phyloP scores from a whole-genome alignment of 2,329 filamentous ascomycete species.

The Tolypocladium paradoxum region DNA sequence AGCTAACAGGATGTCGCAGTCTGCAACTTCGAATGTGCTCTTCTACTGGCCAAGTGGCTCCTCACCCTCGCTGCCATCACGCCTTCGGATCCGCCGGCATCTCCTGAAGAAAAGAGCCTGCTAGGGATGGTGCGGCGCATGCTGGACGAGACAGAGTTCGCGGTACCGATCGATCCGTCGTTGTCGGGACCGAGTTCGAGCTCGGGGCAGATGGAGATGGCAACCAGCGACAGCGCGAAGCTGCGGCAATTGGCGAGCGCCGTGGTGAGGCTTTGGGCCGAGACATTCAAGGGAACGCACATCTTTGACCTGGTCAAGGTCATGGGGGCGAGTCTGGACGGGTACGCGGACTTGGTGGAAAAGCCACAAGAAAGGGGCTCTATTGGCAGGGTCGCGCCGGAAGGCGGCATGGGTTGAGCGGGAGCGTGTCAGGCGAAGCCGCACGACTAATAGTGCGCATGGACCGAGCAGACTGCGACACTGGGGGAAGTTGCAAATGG shows the following conservation, averaged over 20 bases:
- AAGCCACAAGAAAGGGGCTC: slow-evolving; percentile 25
- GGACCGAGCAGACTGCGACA: not conserved
- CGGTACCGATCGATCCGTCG: slow-evolving; percentile 47
- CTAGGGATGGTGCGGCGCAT: slow-evolving; percentile 46
- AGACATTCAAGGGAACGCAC: slow-evolving; percentile 50
- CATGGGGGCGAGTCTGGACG: slow-evolving; percentile 46
- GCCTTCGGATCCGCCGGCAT: slow-evolving; percentile 36
- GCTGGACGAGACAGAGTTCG: slow-evolving; percentile 52
- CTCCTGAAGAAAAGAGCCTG: slow-evolving; percentile 41
- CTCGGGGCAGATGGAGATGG: slow-evolving; percentile 29
- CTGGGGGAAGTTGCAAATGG: not conserved
- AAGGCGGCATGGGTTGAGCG: slow-evolving; percentile 10
- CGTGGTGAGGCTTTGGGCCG: slow-evolving; percentile 49
- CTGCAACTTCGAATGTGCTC: slow-evolving; percentile 51
- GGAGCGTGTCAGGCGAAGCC: not conserved
- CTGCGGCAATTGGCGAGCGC: slow-evolving; percentile 45
- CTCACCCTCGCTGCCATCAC: slow-evolving; percentile 43
- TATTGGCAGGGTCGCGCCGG: slow-evolving; percentile 10
- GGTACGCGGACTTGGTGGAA: slow-evolving; percentile 45
- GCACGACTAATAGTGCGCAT: too few relatives aligned
- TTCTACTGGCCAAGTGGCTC: slow-evolving; percentile 50
- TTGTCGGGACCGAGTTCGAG: slow-evolving; percentile 29
- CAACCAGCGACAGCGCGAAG: slow-evolving; percentile 36
- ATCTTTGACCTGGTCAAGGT: slow-evolving; percentile 50
- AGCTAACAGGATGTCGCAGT: slow-evolving; percentile 22